A percentile compares a stretch with the other conserved stretches of the same genome.
These are phyloP conservation scores for Cladosporium sphaerospermum DNA, from an alignment of 2,329 filamentous ascomycete genomes.

Conservation along the genomic window DNA sequence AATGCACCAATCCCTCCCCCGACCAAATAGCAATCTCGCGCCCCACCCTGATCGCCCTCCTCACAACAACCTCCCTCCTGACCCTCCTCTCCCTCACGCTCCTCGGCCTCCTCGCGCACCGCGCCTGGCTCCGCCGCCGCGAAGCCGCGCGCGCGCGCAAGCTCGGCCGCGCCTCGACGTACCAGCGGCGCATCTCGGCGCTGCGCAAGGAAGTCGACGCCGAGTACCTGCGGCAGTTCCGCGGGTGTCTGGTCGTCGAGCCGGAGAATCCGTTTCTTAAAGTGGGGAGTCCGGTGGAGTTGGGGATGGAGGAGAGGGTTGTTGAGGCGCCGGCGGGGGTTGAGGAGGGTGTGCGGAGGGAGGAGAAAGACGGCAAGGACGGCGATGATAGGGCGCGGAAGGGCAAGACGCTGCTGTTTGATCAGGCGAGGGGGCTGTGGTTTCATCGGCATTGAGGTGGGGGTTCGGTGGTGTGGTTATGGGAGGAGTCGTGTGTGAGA, in stretches of 20 bases:
- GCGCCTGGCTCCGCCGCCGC: conserved; percentile 15
- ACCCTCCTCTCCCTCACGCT: conserved; percentile 19
- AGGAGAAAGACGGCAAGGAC: neutral
- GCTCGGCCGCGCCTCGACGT: conserved; percentile 21
- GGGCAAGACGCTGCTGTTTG: conserved; percentile 24
- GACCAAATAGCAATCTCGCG: conserved; percentile 21
- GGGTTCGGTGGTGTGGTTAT: too few species aligned
- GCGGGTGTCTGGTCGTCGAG: conserved; percentile 17
- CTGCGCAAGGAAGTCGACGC: conserved; percentile 24
- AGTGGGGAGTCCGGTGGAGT: conserved; percentile 22
- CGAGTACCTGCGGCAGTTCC: conserved; percentile 19
- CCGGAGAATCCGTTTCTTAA: conserved; percentile 22
- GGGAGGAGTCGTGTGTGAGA: neutral
- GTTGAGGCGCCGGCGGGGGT: conserved; percentile 20
- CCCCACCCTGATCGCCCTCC: conserved; percentile 33
- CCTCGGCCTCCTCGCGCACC: conserved; percentile 17
- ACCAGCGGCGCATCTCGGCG: conserved; percentile 20
- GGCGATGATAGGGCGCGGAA: conserved; percentile 9
- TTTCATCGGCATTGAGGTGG: neutral
- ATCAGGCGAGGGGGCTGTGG: conserved; percentile 14
- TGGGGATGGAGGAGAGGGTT: conserved; percentile 17
- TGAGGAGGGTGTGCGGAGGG: neutral
- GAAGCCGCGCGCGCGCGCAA: conserved; percentile 15
- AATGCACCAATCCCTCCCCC: conserved; percentile 11
- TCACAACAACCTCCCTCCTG: conserved; percentile 19